Percentiles rank a stretch among this genome's conserved stretches.
Evolutionary conservation across 768 basidiomycete species (phyloP).

Genomic region (Clavaria fumosa): DNA sequence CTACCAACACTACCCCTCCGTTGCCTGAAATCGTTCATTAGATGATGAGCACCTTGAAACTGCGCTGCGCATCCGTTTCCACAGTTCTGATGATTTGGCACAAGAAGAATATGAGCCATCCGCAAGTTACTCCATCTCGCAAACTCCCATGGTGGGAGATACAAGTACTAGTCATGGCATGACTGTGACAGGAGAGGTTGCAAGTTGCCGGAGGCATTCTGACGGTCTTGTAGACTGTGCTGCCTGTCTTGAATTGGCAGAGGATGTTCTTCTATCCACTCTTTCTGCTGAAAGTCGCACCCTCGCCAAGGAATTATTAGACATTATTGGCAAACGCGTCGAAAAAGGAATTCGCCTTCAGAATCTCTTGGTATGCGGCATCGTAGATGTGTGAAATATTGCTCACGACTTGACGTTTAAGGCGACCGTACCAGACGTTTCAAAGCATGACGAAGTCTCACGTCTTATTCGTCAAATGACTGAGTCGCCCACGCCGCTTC

Average conservation of each 20-base stretch:
- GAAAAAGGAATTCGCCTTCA: conserved; percentile 25
- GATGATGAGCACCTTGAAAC: conserved; percentile 83
- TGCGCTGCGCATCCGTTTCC: conserved; percentile 32
- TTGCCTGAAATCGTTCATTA: conserved; percentile 16
- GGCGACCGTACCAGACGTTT: no score
- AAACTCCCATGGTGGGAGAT: conserved; percentile 9
- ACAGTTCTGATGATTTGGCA: conserved; percentile 10
- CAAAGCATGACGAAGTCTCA: conserved; percentile 15
- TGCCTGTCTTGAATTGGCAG: conserved; percentile 29
- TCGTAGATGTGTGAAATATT: no score
- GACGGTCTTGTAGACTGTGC: conserved; percentile 28
- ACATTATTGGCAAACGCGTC: no score
- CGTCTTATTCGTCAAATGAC: conserved; percentile 28
- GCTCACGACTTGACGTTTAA: no score
- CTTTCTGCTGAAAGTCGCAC: no score
- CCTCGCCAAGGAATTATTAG: no score
- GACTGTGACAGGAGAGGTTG: conserved; percentile 25
- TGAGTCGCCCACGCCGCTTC: conserved; percentile 33
- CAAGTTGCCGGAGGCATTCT: conserved; percentile 30
- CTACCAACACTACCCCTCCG: neutral
- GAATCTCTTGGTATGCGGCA: conserved; percentile 25
- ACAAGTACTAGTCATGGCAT: conserved; percentile 26
- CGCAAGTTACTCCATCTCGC: conserved; percentile 5
- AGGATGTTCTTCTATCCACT: no score
- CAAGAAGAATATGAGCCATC: conserved; percentile 11